A percentile compares a stretch with the other conserved stretches of the same genome.
These are phyloP conservation scores for Amanita brunnescens DNA, from an alignment of 768 basidiomycete genomes.

Conservation along the genomic window DNA sequence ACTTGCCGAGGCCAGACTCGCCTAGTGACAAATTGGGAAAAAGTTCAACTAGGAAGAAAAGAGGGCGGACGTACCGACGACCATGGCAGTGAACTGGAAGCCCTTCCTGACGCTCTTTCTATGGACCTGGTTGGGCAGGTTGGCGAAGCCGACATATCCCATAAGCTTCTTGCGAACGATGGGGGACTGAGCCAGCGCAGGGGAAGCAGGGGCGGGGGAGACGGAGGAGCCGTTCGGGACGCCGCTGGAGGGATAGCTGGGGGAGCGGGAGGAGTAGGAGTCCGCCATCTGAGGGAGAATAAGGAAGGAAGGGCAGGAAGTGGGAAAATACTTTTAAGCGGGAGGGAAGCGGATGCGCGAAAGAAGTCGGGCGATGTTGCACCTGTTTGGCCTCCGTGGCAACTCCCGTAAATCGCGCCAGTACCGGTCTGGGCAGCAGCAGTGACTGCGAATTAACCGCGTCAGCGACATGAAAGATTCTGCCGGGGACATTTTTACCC, in stretches of 20 bases:
- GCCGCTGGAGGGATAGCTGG: slow-evolving; percentile 54
- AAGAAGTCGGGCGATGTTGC: slow-evolving; percentile 41
- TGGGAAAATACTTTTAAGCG: slow-evolving; percentile 42
- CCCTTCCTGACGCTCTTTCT: slow-evolving; percentile 97
- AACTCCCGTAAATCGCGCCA: slow-evolving; percentile 23
- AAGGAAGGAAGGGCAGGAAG: slow-evolving; percentile 20
- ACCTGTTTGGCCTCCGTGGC: slow-evolving; percentile 38
- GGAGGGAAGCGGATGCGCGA: slow-evolving; percentile 44
- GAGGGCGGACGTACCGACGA: slow-evolving; percentile 71
- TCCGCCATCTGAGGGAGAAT: slow-evolving; percentile 54
- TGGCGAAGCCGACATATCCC: slow-evolving; percentile 95
- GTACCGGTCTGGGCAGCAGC: slow-evolving; percentile 44
- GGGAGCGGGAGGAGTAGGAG: slow-evolving; percentile 64
- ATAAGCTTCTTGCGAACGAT: slow-evolving; percentile 85
- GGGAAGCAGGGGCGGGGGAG: slow-evolving; percentile 36
- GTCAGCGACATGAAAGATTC: background rate
- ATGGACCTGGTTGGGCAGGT: slow-evolving; percentile 98
- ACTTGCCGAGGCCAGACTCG: slow-evolving; percentile 98
- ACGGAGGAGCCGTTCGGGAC: slow-evolving; percentile 55
- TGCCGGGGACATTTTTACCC: slow-evolving; percentile 23
- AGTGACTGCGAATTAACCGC: slow-evolving; percentile 23
- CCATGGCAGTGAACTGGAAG: slow-evolving; percentile 99
- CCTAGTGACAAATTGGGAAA: slow-evolving; percentile 38
- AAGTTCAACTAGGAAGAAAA: slow-evolving; percentile 7
- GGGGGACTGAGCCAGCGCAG: slow-evolving; percentile 30